Conservation (phyloP, 1,284 basidiomycete genomes). For the Microbotryomycetes sp. region DNA sequence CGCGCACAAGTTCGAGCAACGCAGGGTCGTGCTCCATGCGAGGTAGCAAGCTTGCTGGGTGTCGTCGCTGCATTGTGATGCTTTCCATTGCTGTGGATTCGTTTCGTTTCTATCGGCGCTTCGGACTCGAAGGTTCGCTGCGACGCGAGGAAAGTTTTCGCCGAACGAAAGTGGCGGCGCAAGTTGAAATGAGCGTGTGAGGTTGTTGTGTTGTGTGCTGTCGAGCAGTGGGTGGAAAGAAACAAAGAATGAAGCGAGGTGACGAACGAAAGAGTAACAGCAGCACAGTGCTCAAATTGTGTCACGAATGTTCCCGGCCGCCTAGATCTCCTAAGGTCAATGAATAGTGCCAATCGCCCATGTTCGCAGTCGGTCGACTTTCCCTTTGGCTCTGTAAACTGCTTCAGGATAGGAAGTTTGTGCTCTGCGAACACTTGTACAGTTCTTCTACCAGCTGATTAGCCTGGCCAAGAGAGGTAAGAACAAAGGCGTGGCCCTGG, state of each 20-base stretch:
- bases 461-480: no score
- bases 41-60: slow-evolving; percentile 31
- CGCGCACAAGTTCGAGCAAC: slow-evolving; percentile 67
- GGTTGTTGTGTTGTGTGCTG: no score
- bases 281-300: background rate
- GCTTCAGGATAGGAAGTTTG: no score
- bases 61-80: slow-evolving; percentile 10
- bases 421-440: no score
- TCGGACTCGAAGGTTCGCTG: background rate
- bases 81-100: background rate
- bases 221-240: background rate
- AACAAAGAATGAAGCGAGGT: background rate
- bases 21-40: slow-evolving; percentile 57
- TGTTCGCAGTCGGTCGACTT: no score
- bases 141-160: background rate
- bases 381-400: no score
- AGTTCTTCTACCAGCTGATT: no score
- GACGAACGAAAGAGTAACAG: background rate
- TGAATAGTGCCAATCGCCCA: no score
- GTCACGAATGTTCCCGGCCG: background rate
- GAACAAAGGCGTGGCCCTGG: no score
- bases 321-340: background rate
- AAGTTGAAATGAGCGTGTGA: no score
- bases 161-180: background rate
- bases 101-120: background rate